phyloP scores from a whole-genome alignment of 108 stramenopile species.

The Nitzschia sp. region DNA sequence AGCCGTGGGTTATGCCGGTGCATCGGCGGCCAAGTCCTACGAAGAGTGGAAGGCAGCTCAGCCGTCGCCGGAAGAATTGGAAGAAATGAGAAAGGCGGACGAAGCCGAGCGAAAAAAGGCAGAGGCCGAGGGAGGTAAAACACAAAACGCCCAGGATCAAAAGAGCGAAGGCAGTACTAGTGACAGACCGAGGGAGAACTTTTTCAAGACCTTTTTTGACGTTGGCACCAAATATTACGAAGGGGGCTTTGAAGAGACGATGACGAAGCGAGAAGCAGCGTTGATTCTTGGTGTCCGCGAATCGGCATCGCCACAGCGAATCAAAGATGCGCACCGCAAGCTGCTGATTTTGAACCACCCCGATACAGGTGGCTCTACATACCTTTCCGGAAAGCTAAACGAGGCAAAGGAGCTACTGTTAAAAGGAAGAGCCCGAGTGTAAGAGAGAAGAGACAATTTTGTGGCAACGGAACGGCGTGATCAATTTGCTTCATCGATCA shows the following conservation, averaged over 20 bases:
- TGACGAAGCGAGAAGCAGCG: slow-evolving; percentile 97
- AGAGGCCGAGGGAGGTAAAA: slow-evolving; percentile 20
- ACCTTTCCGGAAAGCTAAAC: slow-evolving; percentile 95
- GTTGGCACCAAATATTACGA: slow-evolving; percentile 93
- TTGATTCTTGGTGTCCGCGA: slow-evolving; percentile 97
- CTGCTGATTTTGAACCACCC: slow-evolving; percentile 97
- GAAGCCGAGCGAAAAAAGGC: slow-evolving; percentile 10
- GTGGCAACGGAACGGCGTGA: too few relatives aligned
- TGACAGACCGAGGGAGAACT: slow-evolving; percentile 63
- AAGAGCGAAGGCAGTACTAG: not conserved
- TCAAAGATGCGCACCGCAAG: slow-evolving; percentile 97
- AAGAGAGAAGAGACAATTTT: not conserved
- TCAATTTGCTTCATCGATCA: too few relatives aligned
- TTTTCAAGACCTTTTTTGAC: slow-evolving; percentile 83
- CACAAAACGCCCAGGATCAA: slow-evolving; percentile 23
- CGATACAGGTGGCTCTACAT: slow-evolving; percentile 97
- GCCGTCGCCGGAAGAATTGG: slow-evolving; percentile 33
- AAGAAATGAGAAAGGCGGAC: slow-evolving; percentile 36
- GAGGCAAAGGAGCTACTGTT: slow-evolving; percentile 98
- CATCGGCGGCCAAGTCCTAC: slow-evolving; percentile 69
- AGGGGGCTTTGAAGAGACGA: slow-evolving; percentile 97
- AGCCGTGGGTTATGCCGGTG: slow-evolving; percentile 72
- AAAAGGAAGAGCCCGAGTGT: slow-evolving; percentile 61
- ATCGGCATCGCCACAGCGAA: slow-evolving; percentile 79
- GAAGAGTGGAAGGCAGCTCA: slow-evolving; percentile 58